These are phyloP conservation scores for Candida khao-thaluensis DNA, from an alignment of 805 yeast genomes.

Conservation along the genomic window DNA sequence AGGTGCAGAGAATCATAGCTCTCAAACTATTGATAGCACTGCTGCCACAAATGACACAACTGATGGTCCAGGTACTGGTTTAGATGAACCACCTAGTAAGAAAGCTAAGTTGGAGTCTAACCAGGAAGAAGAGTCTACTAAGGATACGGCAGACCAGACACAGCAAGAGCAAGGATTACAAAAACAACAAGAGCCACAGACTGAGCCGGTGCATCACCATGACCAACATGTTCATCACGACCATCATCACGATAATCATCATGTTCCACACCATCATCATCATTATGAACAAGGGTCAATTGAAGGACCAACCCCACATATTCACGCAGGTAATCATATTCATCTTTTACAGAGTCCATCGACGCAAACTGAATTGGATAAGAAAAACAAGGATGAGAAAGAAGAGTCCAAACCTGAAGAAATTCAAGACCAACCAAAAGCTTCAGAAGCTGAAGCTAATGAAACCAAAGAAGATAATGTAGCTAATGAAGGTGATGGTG, in stretches of 20 bases:
- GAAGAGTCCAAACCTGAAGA: no score
- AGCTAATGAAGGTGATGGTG: no score
- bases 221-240: slow-evolving; percentile 1
- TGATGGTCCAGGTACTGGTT: not conserved
- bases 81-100: slow-evolving; percentile 1
- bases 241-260: slow-evolving; percentile 1
- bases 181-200: no score
- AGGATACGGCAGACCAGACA: not conserved
- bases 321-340: slow-evolving; percentile 14
- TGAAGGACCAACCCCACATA: slow-evolving; percentile 12
- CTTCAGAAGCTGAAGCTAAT: not conserved
- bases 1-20: no score
- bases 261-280: slow-evolving; percentile 12
- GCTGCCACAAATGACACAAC: slow-evolving; percentile 3
- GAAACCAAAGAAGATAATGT: no score
- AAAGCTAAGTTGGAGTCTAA: slow-evolving; percentile 1
- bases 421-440: no score
- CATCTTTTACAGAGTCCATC: slow-evolving; percentile 7
- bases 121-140: not conserved
- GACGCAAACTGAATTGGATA: no score
- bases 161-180: no score
- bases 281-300: slow-evolving; percentile 4
- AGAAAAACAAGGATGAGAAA: not conserved
- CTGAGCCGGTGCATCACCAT: slow-evolving; percentile 15
- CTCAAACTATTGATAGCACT: not conserved